Evolutionary conservation across 371 early-diverging fungal species (phyloP).

Genomic region (Lichtheimia corymbifera): DNA sequence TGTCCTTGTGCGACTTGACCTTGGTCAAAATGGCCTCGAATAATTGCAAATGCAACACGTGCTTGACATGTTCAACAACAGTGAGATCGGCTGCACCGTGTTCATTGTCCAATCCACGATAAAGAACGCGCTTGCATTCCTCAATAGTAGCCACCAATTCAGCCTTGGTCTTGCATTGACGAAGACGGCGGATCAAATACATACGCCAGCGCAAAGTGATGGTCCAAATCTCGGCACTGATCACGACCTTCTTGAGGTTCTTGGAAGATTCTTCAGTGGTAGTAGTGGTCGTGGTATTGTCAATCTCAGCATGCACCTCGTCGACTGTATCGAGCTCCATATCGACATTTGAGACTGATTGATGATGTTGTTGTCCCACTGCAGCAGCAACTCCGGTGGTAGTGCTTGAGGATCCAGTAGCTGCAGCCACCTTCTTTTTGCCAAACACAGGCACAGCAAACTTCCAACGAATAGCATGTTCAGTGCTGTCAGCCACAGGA

Average conservation of each 20-base stretch:
- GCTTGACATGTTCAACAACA: slow-evolving; percentile 32
- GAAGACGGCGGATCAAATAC: slow-evolving; percentile 31
- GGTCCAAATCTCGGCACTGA: not conserved
- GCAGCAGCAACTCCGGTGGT: slow-evolving; percentile 12
- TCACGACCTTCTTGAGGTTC: no score
- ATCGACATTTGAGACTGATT: no score
- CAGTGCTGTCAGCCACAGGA: not conserved
- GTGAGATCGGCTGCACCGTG: slow-evolving; percentile 21
- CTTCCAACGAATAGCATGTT: slow-evolving; percentile 31
- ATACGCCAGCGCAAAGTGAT: slow-evolving; percentile 41
- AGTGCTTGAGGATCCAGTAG: not conserved
- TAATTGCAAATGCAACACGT: slow-evolving; percentile 32
- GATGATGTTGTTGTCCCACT: no score
- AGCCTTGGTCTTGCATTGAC: slow-evolving; percentile 31
- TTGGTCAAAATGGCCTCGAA: slow-evolving; percentile 32
- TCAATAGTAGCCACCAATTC: slow-evolving; percentile 27
- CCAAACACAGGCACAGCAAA: slow-evolving; percentile 45
- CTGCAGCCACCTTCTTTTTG: slow-evolving; percentile 17
- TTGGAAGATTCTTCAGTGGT: no score
- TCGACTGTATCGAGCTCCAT: slow-evolving; percentile 18
- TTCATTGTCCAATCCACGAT: slow-evolving; percentile 33
- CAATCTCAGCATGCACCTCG: slow-evolving; percentile 18
- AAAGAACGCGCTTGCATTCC: slow-evolving; percentile 32
- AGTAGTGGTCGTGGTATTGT: not conserved
- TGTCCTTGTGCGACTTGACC: slow-evolving; percentile 14